Evolutionary conservation across 495 filamentous ascomycete species (phyloP), one percentile per base, ranked within the genome.

Genomic region (Tuber microsphaerosporum): DNA sequence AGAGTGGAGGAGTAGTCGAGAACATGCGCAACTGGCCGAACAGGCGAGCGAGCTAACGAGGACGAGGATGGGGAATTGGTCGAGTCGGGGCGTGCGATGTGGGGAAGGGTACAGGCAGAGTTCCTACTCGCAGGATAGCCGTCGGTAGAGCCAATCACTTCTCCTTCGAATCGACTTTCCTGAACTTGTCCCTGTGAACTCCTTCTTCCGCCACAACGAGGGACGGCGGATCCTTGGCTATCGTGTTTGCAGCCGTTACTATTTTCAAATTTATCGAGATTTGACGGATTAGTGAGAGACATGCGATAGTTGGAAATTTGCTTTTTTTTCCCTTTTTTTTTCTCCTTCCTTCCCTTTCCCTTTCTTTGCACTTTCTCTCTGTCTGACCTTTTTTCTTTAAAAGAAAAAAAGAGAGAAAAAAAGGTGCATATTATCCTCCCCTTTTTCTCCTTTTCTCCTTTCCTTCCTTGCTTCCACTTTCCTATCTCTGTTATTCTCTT

Each of bases 101-200:
- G 56, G 56, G 56, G 56, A 65, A 65, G 26, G 61, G 42, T 74
- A 31, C 77, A 70, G 70, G 39, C 45, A 72, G 65, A 61, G 22
- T 31, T 69, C 17, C 68, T 71, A 22, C 20, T 73, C 65, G 69
- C 76, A 73, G 69, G 51, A 73, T 77, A 34, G 69, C 45, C 74
- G 72, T 69, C 74, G 48, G 45, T 68, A 69, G 61, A 43, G 61
- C 73, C 76, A 75, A 79, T 79, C 73, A 71, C 73, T 48, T 70
- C 73, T 22, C n/a, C 39, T 42, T 73, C 72, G 75, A 78, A 77
- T 79, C 72, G 72, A 77, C 75, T 69, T 78, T 77, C 77, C 77
- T 75, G 72, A 75, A 79, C 39, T 16, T 48, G 69, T 41, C 71
- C 37, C 39, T 74, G 77, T 46, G 71, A 41, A 69, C 46, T 45